phyloP scores from a whole-genome alignment of 208 protist species.

The Angomonas ambiguus region DNA sequence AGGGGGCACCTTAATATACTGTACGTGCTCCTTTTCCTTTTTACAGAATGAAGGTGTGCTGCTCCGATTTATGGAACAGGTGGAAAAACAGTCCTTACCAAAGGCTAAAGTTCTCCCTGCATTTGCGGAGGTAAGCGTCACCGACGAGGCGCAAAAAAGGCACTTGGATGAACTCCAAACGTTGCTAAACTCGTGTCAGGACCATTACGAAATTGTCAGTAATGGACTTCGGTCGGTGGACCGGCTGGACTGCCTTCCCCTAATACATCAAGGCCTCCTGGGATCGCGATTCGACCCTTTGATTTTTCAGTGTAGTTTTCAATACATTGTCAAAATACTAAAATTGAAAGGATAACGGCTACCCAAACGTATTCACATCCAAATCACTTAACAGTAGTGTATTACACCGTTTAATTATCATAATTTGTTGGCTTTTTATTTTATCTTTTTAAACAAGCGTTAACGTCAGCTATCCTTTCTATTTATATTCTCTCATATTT shows the following conservation, averaged over 20 bases:
- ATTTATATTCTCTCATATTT: not conserved
- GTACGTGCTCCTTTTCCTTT: conserved; percentile 90
- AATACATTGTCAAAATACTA: conserved; percentile 75
- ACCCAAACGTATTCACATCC: no score
- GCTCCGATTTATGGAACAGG: conserved; percentile 37
- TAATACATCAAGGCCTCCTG: not conserved
- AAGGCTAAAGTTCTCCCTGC: not conserved
- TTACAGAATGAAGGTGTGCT: conserved; percentile 90
- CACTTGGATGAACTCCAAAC: not conserved
- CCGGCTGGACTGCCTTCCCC: not conserved
- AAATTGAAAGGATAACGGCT: not conserved
- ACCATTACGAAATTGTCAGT: conserved; percentile 3
- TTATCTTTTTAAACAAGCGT: no score
- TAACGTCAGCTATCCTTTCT: no score
- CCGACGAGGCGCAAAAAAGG: conserved; percentile 11
- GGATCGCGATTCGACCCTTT: conserved; percentile 71
- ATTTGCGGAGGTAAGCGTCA: conserved; percentile 6
- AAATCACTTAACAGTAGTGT: not conserved
- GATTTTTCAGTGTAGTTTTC: conserved; percentile 62
- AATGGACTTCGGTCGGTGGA: not conserved
- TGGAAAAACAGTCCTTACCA: not conserved
- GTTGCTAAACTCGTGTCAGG: not conserved
- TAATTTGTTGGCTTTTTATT: no score
- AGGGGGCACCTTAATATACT: conserved; percentile 90
- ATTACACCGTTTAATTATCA: no score